Evolutionary conservation across 2,329 filamentous ascomycete species (phyloP), one percentile per base, ranked within the genome.

Genomic region (Fusarium drepaniforme): DNA sequence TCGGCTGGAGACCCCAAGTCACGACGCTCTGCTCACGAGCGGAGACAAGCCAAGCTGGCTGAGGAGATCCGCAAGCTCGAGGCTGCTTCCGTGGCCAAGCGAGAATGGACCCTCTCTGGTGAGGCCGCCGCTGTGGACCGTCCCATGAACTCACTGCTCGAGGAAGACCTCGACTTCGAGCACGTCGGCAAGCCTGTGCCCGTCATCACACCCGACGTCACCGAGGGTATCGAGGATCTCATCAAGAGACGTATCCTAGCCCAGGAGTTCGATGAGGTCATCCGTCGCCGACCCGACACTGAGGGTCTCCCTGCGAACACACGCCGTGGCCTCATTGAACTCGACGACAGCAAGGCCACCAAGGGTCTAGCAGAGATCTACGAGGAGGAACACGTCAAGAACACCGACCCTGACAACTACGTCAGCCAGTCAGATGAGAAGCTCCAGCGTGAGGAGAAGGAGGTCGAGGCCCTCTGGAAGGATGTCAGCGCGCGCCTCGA

Each of bases 91-190:
- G 93, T 98, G 1, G 93, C 94, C 35, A 97, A 97, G 84, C 93
- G 95, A 68, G 91, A 96, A 79, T 99, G 97, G 97, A 93, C 94
- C 21, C 86, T 98, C 63, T 90, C 93, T 12, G 97, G 97, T 80
- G 97, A 99, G 87, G 96, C 96, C 6, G 89, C 91, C 59, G 96
- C 94, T 2, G 88, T 88, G 1, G 94, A 97, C 76, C 90, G 97
- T 40, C 97, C 97, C 0, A 82, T 95, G 64, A 98, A 99, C 85
- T 98, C 96, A 1, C 89, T 99, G 3, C 90, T 99, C 1, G 96
- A 98, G 81, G 92, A 98, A 84, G 95, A 98, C 79, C 89, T 99
- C 30, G 96, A 98, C 75, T 99, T 98, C 81, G 97, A 99, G 84
- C 92, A 97, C 78, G 91, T 94, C 25, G 97, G 97, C 80, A 99